These are phyloP conservation scores for Fusarium nanum DNA, from an alignment of 2,329 filamentous ascomycete species.

Conservation along the genomic window DNA sequence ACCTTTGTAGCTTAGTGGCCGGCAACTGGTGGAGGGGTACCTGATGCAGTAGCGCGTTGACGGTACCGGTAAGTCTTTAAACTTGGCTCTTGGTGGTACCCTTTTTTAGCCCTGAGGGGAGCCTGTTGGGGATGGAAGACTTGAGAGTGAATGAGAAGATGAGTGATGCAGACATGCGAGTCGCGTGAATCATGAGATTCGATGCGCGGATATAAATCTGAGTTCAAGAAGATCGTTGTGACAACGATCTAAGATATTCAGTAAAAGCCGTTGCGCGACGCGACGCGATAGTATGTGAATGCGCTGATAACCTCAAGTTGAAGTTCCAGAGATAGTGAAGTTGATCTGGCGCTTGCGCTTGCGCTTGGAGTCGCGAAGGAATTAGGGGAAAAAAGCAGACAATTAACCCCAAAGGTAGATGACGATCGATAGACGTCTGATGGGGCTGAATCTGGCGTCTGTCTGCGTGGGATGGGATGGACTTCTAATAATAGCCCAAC, in stretches of 20 bases:
- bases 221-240: conserved; percentile 20
- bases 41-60: conserved; percentile 34
- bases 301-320: not conserved
- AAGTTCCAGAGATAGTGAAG: not conserved
- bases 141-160: conserved; percentile 12
- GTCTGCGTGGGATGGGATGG: conserved; percentile 41
- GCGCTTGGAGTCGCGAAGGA: conserved; percentile 11
- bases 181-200: conserved; percentile 22
- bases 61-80: conserved; percentile 26
- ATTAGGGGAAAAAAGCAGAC: conserved; percentile 1
- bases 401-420: conserved; percentile 11
- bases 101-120: conserved; percentile 36
- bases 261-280: conserved; percentile 31
- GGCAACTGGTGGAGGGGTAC: conserved; percentile 33
- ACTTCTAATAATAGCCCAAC: conserved; percentile 48
- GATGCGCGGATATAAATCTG: not conserved
- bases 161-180: conserved; percentile 27
- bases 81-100: conserved; percentile 26
- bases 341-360: conserved; percentile 24
- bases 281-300: conserved; percentile 16
- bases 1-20: conserved; percentile 38
- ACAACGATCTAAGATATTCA: not conserved
- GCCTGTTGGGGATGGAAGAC: conserved; percentile 11
- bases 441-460: conserved; percentile 50
- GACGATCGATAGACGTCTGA: conserved; percentile 38